These are phyloP conservation scores for Plasmodium relictum DNA, from an alignment of 169 alveolate species.

Conservation along the genomic window DNA sequence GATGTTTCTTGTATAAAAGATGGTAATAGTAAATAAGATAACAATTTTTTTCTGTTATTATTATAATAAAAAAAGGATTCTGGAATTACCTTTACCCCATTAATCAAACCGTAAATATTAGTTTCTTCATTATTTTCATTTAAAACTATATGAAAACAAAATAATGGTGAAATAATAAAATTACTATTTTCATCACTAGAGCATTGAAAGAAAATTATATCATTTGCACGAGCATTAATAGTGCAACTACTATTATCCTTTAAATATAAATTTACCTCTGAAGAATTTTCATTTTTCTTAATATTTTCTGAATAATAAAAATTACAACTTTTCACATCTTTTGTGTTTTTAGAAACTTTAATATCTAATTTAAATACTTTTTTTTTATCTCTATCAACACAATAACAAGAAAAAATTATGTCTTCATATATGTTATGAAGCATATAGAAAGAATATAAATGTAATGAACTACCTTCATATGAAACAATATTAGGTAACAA, in stretches of 20 bases:
- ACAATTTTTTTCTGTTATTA: conserved; percentile 2
- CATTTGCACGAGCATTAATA: conserved; percentile 19
- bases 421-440: conserved; percentile 3
- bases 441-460: not conserved
- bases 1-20: conserved; percentile 8
- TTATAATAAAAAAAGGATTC: not conserved
- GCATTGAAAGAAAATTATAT: conserved; percentile 6
- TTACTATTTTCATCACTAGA: conserved; percentile 1
- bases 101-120: conserved; percentile 18
- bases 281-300: not conserved
- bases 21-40: conserved; percentile 15
- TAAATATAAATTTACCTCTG: conserved; percentile 7
- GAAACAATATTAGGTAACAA: conserved; percentile 3
- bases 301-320: conserved; percentile 20
- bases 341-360: conserved; percentile 5
- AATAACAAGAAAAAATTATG: conserved; percentile 17
- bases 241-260: conserved; percentile 6
- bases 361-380: conserved; percentile 14
- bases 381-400: conserved; percentile 23
- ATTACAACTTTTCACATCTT: conserved; percentile 20
- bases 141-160: conserved; percentile 24
- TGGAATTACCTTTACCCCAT: conserved; percentile 35
- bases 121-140: conserved; percentile 11
- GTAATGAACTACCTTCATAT: not conserved
- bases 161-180: conserved; percentile 13